phyloP scores from a whole-genome alignment of 2,329 filamentous ascomycete genomes.

The Phoma sp. region DNA sequence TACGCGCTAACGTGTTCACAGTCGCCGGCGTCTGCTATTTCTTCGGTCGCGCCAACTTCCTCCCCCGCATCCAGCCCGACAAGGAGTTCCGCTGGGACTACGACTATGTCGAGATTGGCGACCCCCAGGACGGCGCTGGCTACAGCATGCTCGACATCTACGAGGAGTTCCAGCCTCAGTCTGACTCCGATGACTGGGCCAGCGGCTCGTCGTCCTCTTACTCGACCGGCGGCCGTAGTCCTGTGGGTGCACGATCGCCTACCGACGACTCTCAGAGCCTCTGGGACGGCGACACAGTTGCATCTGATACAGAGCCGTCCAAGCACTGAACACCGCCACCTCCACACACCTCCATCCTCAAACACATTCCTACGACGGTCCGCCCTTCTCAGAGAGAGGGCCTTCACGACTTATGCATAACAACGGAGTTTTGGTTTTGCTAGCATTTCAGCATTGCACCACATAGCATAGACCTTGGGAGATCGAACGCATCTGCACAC shows the following conservation, averaged over 20 bases:
- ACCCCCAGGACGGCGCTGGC: slow-evolving; percentile 58
- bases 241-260: slow-evolving; percentile 53
- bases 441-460: slow-evolving; percentile 44
- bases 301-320: slow-evolving; percentile 51
- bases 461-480: slow-evolving; percentile 18
- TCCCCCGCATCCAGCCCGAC: slow-evolving; percentile 81
- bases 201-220: slow-evolving; percentile 81
- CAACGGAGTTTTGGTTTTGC: slow-evolving; percentile 43
- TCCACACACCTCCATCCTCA: slow-evolving; percentile 17
- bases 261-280: slow-evolving; percentile 63
- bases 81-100: slow-evolving; percentile 95
- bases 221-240: slow-evolving; percentile 68
- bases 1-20: slow-evolving; percentile 35
- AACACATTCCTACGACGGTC: slow-evolving; percentile 34
- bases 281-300: slow-evolving; percentile 65
- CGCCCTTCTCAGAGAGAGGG: slow-evolving; percentile 33
- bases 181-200: slow-evolving; percentile 88
- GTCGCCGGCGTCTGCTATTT: slow-evolving; percentile 79
- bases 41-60: slow-evolving; percentile 77
- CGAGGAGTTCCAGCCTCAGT: slow-evolving; percentile 57
- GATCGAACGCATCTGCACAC: slow-evolving; percentile 10
- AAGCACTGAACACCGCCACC: slow-evolving; percentile 27
- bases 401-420: slow-evolving; percentile 48
- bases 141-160: slow-evolving; percentile 64
- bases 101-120: slow-evolving; percentile 87